phyloP scores from a whole-genome alignment of 2,329 filamentous ascomycete species.

The Amauroascus verrucosus region DNA sequence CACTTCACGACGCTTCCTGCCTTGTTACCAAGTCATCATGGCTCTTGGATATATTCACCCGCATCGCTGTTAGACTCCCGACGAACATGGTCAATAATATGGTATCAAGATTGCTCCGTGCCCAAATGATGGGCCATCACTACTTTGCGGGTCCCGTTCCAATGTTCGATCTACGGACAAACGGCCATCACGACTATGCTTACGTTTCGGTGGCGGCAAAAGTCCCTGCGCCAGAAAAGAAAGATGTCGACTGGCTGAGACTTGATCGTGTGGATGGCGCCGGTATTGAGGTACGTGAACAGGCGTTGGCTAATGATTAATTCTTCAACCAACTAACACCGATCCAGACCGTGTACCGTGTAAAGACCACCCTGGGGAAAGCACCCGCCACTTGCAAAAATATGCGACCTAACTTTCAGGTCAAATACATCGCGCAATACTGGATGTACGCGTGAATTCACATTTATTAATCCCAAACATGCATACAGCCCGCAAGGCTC shows the following conservation, averaged over 20 bases:
- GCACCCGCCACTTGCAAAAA: constrained; percentile 28
- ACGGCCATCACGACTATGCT: constrained; percentile 22
- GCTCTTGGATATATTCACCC: constrained; percentile 3
- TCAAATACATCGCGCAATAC: constrained; percentile 36
- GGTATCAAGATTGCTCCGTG: constrained; percentile 20
- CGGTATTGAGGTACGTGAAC: constrained; percentile 24
- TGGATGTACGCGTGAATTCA: constrained; percentile 34
- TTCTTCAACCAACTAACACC: background rate
- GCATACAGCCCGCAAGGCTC: background rate
- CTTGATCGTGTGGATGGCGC: constrained; percentile 22
- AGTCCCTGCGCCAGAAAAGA: constrained; percentile 21
- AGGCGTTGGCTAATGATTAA: background rate
- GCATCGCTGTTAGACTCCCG: constrained; percentile 1
- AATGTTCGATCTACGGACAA: constrained; percentile 26
- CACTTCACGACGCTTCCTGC: constrained; percentile 37
- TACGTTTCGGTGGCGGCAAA: constrained; percentile 22
- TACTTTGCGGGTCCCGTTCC: constrained; percentile 27
- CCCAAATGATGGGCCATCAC: constrained; percentile 25
- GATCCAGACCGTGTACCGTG: constrained; percentile 33
- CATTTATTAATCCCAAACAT: background rate
- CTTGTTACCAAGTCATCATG: constrained; percentile 18
- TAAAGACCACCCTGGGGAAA: constrained; percentile 30
- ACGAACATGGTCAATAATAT: constrained; percentile 14
- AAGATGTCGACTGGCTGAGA: constrained; percentile 29
- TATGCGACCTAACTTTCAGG: constrained; percentile 24